Percentiles rank a stretch among this genome's conserved stretches.
Evolutionary conservation across 2,329 filamentous ascomycete species (phyloP).

Genomic region (Plectosphaerella sp.): DNA sequence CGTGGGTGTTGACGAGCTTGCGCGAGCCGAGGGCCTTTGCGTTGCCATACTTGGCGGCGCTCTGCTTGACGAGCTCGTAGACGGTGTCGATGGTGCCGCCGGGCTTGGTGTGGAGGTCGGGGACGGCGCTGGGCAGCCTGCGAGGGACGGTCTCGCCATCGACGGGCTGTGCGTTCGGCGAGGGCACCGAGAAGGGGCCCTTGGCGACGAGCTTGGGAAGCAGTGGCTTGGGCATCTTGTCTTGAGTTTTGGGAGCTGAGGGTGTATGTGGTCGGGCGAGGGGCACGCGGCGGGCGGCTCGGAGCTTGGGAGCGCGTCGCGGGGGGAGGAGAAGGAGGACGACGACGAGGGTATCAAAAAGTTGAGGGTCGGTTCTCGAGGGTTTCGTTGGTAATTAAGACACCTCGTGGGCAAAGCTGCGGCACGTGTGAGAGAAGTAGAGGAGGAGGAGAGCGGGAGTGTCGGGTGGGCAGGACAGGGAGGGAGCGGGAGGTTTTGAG

Average conservation of each 20-base stretch:
- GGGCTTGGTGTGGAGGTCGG: slow-evolving; percentile 58
- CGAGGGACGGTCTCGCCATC: slow-evolving; percentile 73
- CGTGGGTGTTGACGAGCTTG: slow-evolving; percentile 69
- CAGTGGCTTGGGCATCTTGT: slow-evolving; percentile 4
- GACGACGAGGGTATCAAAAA: too few species aligned
- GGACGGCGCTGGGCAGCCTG: slow-evolving; percentile 57
- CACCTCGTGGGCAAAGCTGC: too few species aligned
- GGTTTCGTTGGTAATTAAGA: too few species aligned
- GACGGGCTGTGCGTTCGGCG: slow-evolving; percentile 56
- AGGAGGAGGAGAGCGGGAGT: not conserved
- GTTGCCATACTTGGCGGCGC: slow-evolving; percentile 62
- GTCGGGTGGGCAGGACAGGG: not conserved
- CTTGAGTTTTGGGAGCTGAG: slow-evolving; percentile 8
- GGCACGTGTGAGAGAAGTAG: not conserved
- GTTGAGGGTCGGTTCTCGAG: not conserved
- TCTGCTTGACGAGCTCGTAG: slow-evolving; percentile 69
- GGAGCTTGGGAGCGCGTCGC: too few species aligned
- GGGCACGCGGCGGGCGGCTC: not conserved
- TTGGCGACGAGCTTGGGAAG: slow-evolving; percentile 49
- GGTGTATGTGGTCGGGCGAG: not conserved
- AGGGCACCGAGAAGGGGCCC: slow-evolving; percentile 65
- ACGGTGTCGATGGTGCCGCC: slow-evolving; percentile 64
- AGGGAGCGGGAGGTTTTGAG: slow-evolving; percentile 1
- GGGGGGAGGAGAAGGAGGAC: too few species aligned
- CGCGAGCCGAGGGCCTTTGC: slow-evolving; percentile 65